Evolutionary conservation across 1,284 basidiomycete genomes (phyloP), one percentile per base, ranked within the genome.

Genomic region (Retiboletus fuscus): DNA sequence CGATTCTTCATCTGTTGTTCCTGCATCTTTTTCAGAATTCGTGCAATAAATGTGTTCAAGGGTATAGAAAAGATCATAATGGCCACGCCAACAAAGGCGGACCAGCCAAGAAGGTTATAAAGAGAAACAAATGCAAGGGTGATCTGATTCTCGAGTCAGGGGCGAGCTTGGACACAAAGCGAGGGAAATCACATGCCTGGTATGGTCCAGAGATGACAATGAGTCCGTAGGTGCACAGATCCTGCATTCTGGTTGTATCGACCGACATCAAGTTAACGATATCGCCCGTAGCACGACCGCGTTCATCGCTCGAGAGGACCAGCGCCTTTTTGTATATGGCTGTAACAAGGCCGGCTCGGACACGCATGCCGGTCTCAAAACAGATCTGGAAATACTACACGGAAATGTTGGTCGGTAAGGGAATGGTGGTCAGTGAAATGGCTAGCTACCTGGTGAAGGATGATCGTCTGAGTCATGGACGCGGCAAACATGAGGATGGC

Each of bases 231-330:
- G 94, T 92, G 79, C 93, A 94, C 51, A 97, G 86, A 79, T 98
- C 96, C 76, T 96, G 95, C 63, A 99, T 85, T 44, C 96, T 87
- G 24, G 92, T 93, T 0, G 96, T 92, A 77, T 95, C 91, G 44
- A 97, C 95, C 18, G 92, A 93, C 93, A 97, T 97, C 41, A 98
- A 83, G 80, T 98, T 98, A 75, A 98, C 95, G 64, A 98, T 96
- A 79, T 98, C 96, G 7, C 97, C 97, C 0, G 95, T 92, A 0
- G 94, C 89, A 49, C 94, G 90, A 16, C 82, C 87, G 7, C 93
- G 90, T 78, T 95, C 96, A 71, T 96, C 93, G 75, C 93, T 96
- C 13, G 94, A 95, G 28, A 98, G 88, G 2, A 94, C 87, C 28
- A 99, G 87, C 0, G 95, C 90, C 82, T 98, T 98, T 73, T 92